Conservation (phyloP, 495 filamentous ascomycete species). For the Penicillium turbatum region DNA sequence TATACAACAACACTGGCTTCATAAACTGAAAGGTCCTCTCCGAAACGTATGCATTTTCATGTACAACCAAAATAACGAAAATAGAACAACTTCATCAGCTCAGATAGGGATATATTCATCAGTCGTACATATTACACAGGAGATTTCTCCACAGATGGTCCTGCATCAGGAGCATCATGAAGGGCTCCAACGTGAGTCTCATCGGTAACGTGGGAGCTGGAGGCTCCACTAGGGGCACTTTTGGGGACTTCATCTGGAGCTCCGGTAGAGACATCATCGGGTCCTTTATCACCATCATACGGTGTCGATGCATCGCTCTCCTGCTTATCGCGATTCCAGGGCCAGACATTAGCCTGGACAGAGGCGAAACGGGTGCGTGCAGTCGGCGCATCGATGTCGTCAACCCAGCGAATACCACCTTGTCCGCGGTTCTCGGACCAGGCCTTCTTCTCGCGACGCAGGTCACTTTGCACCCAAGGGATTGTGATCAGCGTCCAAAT, state of each 20-base stretch:
- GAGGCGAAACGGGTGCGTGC: conserved; percentile 42
- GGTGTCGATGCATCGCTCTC: conserved; percentile 19
- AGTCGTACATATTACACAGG: conserved; percentile 8
- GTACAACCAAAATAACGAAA: background rate
- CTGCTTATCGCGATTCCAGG: conserved; percentile 35
- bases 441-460: conserved; percentile 57
- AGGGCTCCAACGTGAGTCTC: background rate
- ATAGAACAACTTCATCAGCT: background rate
- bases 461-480: conserved; percentile 58
- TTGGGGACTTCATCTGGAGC: background rate
- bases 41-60: conserved; percentile 1
- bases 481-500: conserved; percentile 66
- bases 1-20: conserved; percentile 2
- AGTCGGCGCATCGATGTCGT: conserved; percentile 37
- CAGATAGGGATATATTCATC: background rate
- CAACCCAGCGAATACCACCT: conserved; percentile 37
- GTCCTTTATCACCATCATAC: conserved; percentile 10
- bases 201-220: background rate
- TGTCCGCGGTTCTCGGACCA: conserved; percentile 49
- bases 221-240: background rate
- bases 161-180: background rate
- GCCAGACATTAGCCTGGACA: conserved; percentile 32
- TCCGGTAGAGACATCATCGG: background rate
- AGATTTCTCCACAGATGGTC: background rate
- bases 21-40: background rate